Percentiles rank a stretch among this genome's conserved stretches.
Conservation (phyloP, 441 rosid genomes). For the Pelargonium citronellum region DNA sequence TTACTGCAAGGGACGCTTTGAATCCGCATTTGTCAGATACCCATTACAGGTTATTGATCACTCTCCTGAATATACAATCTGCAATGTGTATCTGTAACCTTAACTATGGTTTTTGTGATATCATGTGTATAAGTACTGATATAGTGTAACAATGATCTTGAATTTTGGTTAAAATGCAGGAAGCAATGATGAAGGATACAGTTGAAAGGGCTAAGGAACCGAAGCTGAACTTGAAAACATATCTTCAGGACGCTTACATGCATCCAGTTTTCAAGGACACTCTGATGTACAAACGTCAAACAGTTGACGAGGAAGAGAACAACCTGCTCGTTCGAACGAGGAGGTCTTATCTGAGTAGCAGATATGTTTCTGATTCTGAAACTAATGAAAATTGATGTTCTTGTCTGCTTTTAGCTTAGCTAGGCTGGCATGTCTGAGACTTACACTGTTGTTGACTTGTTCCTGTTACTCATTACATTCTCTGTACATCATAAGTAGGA, state of each 20-base stretch:
- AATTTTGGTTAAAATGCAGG: conserved; percentile 41
- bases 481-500: no score
- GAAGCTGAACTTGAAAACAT: conserved; percentile 57
- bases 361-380: neutral
- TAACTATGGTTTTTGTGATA: no score
- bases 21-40: conserved; percentile 60
- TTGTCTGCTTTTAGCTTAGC: neutral
- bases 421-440: no score
- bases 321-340: conserved; percentile 61
- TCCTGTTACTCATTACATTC: no score
- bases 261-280: conserved; percentile 67
- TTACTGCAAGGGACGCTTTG: conserved; percentile 72
- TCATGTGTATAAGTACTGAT: no score
- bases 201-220: conserved; percentile 76
- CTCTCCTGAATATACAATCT: neutral
- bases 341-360: conserved; percentile 8
- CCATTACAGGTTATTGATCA: conserved; percentile 59
- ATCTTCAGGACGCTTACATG: conserved; percentile 63
- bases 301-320: conserved; percentile 27
- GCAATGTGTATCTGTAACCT: no score
- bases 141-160: no score
- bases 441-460: no score
- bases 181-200: conserved; percentile 94
- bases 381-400: neutral
- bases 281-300: conserved; percentile 26